A percentile compares a stretch with the other conserved stretches of the same genome.
Evolutionary conservation across 2,329 filamentous ascomycete species (phyloP).

Genomic region (Trichoderma guizhouense): DNA sequence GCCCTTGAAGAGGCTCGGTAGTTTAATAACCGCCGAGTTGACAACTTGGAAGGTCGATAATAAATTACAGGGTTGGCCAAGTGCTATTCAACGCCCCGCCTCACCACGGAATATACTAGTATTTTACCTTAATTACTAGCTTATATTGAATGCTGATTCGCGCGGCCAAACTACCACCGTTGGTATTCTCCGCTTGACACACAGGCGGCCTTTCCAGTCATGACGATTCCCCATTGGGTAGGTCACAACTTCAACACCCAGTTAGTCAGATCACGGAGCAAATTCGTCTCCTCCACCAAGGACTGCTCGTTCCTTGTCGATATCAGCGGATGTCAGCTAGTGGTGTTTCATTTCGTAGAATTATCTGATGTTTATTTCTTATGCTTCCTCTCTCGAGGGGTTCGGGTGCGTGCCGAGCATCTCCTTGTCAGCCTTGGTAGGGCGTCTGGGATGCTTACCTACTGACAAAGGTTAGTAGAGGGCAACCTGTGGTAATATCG

Average conservation of each 20-base stretch:
- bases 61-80: background rate
- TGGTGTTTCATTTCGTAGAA: background rate
- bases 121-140: constrained; percentile 14
- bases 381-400: background rate
- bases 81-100: background rate
- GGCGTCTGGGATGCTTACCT: background rate
- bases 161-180: background rate
- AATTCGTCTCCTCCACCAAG: background rate
- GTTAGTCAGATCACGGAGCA: constrained; percentile 2
- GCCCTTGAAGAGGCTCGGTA: background rate
- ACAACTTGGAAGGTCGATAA: background rate
- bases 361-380: background rate
- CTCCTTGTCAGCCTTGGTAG: background rate
- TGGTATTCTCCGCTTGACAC: constrained; percentile 1
- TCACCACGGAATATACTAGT: background rate
- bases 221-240: constrained; percentile 10
- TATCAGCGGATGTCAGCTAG: background rate
- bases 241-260: background rate
- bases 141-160: background rate
- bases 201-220: background rate
- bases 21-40: background rate
- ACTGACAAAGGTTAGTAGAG: background rate
- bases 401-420: background rate
- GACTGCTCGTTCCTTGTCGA: background rate
- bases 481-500: background rate